phyloP scores from a whole-genome alignment of 805 yeast species.

The Wickerhamomyces bovis region DNA sequence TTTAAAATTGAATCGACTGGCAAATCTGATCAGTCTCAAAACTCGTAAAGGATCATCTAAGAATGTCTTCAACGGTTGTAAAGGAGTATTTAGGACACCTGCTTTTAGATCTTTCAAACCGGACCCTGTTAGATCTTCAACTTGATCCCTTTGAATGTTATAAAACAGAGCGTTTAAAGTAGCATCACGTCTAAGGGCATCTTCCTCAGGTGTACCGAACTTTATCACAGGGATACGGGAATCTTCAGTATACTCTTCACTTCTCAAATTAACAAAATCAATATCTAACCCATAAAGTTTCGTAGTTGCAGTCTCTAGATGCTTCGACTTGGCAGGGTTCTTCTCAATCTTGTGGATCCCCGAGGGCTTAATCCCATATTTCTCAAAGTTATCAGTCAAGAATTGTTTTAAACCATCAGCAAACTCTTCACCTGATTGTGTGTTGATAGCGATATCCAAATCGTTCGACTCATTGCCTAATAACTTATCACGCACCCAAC shows the following conservation, averaged over 20 bases:
- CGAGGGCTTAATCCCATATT: slow-evolving; percentile 27
- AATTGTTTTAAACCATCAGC: slow-evolving; percentile 60
- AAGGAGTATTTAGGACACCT: slow-evolving; percentile 82
- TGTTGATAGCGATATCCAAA: slow-evolving; percentile 86
- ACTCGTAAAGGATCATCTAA: slow-evolving; percentile 92
- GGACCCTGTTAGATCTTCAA: slow-evolving; percentile 79
- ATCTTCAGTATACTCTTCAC: slow-evolving; percentile 76
- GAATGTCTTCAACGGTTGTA: slow-evolving; percentile 80
- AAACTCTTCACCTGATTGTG: slow-evolving; percentile 79
- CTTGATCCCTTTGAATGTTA: slow-evolving; percentile 57
- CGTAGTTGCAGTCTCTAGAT: slow-evolving; percentile 93
- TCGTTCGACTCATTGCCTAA: slow-evolving; percentile 79
- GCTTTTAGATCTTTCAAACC: slow-evolving; percentile 68
- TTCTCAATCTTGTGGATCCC: slow-evolving; percentile 76
- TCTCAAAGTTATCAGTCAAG: slow-evolving; percentile 27
- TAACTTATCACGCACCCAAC: slow-evolving; percentile 96
- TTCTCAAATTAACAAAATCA: slow-evolving; percentile 88
- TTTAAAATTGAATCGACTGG: slow-evolving; percentile 64
- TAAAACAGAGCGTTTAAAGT: slow-evolving; percentile 90
- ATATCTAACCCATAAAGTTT: slow-evolving; percentile 77
- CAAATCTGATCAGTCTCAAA: slow-evolving; percentile 78
- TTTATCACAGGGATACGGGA: slow-evolving; percentile 81
- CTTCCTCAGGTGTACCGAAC: slow-evolving; percentile 88
- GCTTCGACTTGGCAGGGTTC: slow-evolving; percentile 95
- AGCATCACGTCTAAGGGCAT: slow-evolving; percentile 91